These are phyloP conservation scores for Scheffersomyces stambukii DNA, from an alignment of 1,139 yeast species.

Conservation along the genomic window DNA sequence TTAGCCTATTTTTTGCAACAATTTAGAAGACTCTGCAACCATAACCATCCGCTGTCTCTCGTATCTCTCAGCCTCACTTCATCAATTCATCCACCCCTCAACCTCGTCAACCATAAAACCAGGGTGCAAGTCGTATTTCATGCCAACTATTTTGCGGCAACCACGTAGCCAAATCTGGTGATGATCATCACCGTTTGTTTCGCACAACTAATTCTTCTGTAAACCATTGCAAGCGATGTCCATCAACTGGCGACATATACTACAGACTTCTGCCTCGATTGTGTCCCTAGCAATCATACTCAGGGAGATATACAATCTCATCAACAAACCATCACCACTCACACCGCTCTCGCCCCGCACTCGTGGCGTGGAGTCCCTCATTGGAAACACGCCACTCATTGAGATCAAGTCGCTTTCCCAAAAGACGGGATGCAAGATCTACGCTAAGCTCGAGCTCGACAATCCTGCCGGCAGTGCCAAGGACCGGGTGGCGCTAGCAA, in stretches of 20 bases:
- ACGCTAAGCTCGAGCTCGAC: conserved; percentile 78
- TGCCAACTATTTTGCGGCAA: too few relatives aligned
- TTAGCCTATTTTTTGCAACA: too few relatives aligned
- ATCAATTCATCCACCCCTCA: too few relatives aligned
- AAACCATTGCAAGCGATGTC: too few relatives aligned
- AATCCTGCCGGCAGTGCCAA: conserved; percentile 97
- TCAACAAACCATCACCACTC: conserved; percentile 6
- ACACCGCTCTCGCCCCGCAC: conserved; percentile 27
- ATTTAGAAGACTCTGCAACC: too few relatives aligned
- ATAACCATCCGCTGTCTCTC: too few relatives aligned
- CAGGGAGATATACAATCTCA: conserved; percentile 10
- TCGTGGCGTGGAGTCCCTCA: conserved; percentile 48
- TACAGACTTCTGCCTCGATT: conserved; percentile 15
- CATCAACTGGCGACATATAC: conserved; percentile 10
- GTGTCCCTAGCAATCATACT: conserved; percentile 12
- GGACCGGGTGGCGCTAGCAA: conserved; percentile 88
- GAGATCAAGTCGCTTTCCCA: conserved; percentile 69
- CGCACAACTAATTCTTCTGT: too few relatives aligned
- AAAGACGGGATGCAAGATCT: conserved; percentile 75
- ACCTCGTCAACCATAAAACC: too few relatives aligned
- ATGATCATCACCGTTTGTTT: too few relatives aligned
- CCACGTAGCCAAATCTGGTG: too few relatives aligned
- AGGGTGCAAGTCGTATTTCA: too few relatives aligned
- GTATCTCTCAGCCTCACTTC: too few relatives aligned
- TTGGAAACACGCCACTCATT: conserved; percentile 91